Conservation (phyloP, 1,284 basidiomycete species). For the Cryptococcus floricola region DNA sequence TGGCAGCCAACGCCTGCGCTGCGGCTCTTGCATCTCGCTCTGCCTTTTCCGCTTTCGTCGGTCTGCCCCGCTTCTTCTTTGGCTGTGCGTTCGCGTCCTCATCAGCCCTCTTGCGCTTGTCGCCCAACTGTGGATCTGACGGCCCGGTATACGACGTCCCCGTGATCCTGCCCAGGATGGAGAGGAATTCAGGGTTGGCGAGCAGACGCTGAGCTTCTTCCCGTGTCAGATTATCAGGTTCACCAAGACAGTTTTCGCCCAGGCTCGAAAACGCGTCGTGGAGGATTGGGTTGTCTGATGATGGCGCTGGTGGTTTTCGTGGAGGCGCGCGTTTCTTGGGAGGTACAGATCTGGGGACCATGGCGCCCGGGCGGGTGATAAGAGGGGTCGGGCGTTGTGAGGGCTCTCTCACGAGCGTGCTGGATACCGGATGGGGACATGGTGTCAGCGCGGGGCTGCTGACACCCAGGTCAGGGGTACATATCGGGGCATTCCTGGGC, state of each 20-base stretch:
- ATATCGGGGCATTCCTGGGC: too few species aligned
- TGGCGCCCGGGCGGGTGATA: too few species aligned
- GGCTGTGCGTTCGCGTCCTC: slow-evolving; percentile 2
- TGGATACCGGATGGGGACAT: too few species aligned
- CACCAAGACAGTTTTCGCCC: neutral
- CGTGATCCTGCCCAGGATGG: slow-evolving; percentile 33
- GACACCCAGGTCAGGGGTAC: too few species aligned
- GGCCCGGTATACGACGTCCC: slow-evolving; percentile 12
- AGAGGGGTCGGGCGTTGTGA: too few species aligned
- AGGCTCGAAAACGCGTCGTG: neutral
- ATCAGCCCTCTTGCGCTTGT: slow-evolving; percentile 14
- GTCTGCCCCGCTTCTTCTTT: slow-evolving; percentile 5
- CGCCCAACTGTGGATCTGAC: slow-evolving; percentile 2
- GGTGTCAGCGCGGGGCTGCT: too few species aligned
- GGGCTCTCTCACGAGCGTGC: too few species aligned
- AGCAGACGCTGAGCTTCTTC: slow-evolving; percentile 39
- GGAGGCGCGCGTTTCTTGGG: too few species aligned
- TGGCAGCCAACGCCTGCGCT: neutral
- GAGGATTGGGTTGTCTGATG: neutral
- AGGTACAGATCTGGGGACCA: too few species aligned
- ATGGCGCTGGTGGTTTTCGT: neutral
- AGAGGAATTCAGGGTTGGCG: slow-evolving; percentile 34
- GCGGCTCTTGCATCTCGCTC: neutral
- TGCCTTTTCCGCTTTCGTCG: slow-evolving; percentile 4
- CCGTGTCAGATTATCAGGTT: slow-evolving; percentile 22